Percentiles rank a stretch among this genome's conserved stretches.
phyloP scores from a whole-genome alignment of 768 basidiomycete species.

The Trametes punicea region DNA sequence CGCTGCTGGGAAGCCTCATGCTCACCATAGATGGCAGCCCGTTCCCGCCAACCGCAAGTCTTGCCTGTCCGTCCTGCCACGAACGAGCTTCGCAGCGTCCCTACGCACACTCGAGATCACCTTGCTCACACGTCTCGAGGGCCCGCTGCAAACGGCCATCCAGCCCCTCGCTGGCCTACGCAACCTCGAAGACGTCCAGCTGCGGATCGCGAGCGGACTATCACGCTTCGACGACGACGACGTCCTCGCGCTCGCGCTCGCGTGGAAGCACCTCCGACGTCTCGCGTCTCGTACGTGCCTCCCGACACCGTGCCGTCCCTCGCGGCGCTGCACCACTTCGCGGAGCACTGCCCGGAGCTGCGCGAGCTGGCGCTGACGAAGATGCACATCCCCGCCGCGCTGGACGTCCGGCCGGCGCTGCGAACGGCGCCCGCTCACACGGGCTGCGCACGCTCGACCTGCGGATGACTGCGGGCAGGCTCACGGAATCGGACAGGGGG shows the following conservation, averaged over 20 bases:
- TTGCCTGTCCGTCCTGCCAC: background rate
- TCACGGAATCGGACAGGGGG: background rate
- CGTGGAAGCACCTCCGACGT: background rate
- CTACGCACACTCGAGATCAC: background rate
- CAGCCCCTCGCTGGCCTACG: background rate
- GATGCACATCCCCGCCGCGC: background rate
- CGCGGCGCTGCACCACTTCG: conserved; percentile 4
- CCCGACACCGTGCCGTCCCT: background rate
- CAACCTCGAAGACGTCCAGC: background rate
- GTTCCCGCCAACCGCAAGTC: background rate
- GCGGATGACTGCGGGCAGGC: background rate
- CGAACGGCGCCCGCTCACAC: background rate
- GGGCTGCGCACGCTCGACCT: conserved; percentile 3
- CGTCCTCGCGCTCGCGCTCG: conserved; percentile 1
- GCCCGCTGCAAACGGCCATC: no score
- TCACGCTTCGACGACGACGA: background rate
- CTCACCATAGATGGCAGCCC: background rate
- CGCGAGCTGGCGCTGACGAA: conserved; percentile 1
- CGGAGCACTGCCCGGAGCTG: conserved; percentile 7
- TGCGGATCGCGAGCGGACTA: background rate
- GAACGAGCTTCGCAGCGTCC: background rate
- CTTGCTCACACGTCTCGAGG: background rate
- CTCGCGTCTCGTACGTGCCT: background rate
- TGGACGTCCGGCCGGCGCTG: background rate
- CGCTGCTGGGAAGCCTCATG: background rate